Conservation (phyloP, 164 flowering plant genomes). For the grape (Vitis vinifera) region ASM3070453v1 NC_081812.1:14471501-14472000, state of each 20-base stretch:
- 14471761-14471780: conserved; percentile 73
- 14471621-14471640: conserved; percentile 50
- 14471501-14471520: conserved; percentile 53
- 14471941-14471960: conserved; percentile 89
- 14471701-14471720: conserved; percentile 67
- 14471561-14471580: conserved; percentile 52
- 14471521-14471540: conserved; percentile 89
- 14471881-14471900: conserved; percentile 99
- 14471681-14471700: conserved; percentile 67
- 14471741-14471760: conserved; percentile 71
- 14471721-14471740: conserved; percentile 90
- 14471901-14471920: conserved; percentile 83
- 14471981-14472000: conserved; percentile 64
- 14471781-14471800: conserved; percentile 82
- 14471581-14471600: conserved; percentile 65
- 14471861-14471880: conserved; percentile 79
- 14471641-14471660: conserved; percentile 71
- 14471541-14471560: conserved; percentile 73
- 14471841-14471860: conserved; percentile 88
- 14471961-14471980: conserved; percentile 50
- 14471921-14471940: conserved; percentile 88
- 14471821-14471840: conserved; percentile 86
- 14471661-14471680: conserved; percentile 75
- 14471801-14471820: conserved; percentile 70
- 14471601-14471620: conserved; percentile 32